Conservation (phyloP, 805 yeast genomes). For the Teunomyces tritomae region DNA sequence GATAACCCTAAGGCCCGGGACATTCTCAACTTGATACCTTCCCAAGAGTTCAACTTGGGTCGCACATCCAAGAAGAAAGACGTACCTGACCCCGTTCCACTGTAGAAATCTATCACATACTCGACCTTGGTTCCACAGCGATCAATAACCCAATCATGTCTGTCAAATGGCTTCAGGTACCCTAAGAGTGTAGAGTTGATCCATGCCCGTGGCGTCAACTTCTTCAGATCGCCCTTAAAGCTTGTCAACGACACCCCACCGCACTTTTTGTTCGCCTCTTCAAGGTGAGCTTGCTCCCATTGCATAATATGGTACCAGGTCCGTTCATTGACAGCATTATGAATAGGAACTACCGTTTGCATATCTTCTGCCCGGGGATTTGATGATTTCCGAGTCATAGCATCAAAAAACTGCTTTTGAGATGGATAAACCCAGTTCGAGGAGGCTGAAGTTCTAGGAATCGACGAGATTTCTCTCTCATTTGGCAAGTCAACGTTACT, state of each 20-base stretch:
- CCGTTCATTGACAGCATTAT: conserved; percentile 87
- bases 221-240: conserved; percentile 85
- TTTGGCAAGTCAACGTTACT: conserved; percentile 47
- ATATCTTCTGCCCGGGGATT: conserved; percentile 78
- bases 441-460: conserved; percentile 66
- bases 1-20: conserved; percentile 53
- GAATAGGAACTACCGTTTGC: conserved; percentile 90
- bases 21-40: conserved; percentile 74
- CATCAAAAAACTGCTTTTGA: conserved; percentile 89
- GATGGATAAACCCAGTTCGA: conserved; percentile 93
- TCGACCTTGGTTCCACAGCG: conserved; percentile 82
- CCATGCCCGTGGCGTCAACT: conserved; percentile 84
- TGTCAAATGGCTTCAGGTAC: conserved; percentile 79
- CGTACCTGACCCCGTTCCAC: conserved; percentile 37
- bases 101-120: conserved; percentile 90
- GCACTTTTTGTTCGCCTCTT: conserved; percentile 49
- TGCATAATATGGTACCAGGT: conserved; percentile 82
- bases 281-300: conserved; percentile 72
- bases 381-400: conserved; percentile 91
- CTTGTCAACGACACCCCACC: conserved; percentile 84
- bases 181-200: conserved; percentile 64
- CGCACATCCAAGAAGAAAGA: conserved; percentile 84
- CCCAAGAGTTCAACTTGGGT: conserved; percentile 80
- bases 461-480: conserved; percentile 76
- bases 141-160: conserved; percentile 92